Conservation (phyloP, 78 protist genomes). For the Guillardia theta region DNA sequence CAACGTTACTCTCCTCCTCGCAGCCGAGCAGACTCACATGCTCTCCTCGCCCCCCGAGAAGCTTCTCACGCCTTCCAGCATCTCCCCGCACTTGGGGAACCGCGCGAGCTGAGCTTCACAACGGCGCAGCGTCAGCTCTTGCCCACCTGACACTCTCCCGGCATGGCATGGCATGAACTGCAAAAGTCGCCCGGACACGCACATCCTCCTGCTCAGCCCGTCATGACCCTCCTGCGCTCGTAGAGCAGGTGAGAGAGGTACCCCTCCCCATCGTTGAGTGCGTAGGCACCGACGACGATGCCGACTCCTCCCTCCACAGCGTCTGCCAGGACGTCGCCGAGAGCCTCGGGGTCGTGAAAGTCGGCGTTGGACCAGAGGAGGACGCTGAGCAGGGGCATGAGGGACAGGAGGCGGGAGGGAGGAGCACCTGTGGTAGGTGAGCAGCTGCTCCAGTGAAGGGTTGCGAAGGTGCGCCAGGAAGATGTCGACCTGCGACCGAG, state of each 20-base stretch:
- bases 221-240: no score
- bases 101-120: background rate
- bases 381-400: background rate
- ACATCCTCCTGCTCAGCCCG: background rate
- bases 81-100: background rate
- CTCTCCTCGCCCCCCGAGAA: background rate
- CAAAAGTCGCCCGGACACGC: background rate
- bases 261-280: background rate
- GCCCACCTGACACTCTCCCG: background rate
- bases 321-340: conserved; percentile 10
- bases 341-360: background rate
- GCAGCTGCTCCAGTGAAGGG: background rate
- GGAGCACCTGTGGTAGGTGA: background rate
- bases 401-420: background rate
- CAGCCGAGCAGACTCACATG: no score
- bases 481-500: background rate
- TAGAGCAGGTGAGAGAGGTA: no score
- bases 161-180: background rate
- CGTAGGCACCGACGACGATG: background rate
- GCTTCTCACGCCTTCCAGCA: background rate
- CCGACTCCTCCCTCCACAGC: background rate
- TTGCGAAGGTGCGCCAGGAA: background rate
- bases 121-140: background rate
- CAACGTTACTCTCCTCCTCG: no score
- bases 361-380: background rate